Percentiles rank a stretch among this genome's conserved stretches.
phyloP scores from a whole-genome alignment of 2,329 filamentous ascomycete species.

The Penicillium sp. region DNA sequence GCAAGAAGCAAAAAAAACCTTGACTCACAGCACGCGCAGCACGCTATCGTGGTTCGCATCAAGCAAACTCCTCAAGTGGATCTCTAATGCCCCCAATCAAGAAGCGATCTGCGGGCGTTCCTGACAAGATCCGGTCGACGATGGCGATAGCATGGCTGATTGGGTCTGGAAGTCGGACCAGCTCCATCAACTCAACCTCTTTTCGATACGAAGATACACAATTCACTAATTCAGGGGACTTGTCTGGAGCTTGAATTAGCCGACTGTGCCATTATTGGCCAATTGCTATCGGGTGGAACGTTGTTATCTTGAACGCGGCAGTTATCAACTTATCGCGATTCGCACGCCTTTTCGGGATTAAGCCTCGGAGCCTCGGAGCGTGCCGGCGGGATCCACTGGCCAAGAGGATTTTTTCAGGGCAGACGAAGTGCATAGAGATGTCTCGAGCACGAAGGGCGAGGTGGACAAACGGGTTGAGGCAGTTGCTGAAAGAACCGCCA shows the following conservation, averaged over 20 bases:
- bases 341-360: background rate
- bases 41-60: background rate
- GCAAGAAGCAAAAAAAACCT: background rate
- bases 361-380: slow-evolving; percentile 7
- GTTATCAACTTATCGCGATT: slow-evolving; percentile 3
- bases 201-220: background rate
- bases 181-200: slow-evolving; percentile 12
- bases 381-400: background rate
- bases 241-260: background rate
- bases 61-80: slow-evolving; percentile 7
- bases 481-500: background rate
- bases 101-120: slow-evolving; percentile 12
- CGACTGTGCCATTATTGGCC: background rate
- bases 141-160: slow-evolving; percentile 12
- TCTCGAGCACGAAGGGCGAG: background rate
- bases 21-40: background rate
- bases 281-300: background rate
- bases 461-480: background rate
- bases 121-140: slow-evolving; percentile 5
- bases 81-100: slow-evolving; percentile 3
- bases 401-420: background rate
- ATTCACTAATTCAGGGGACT: background rate
- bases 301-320: background rate
- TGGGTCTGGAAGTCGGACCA: slow-evolving; percentile 10
- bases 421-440: background rate